A percentile compares a stretch with the other conserved stretches of the same genome.
phyloP scores from a whole-genome alignment of 2,329 filamentous ascomycete species.

The Xylariales sp. region DNA sequence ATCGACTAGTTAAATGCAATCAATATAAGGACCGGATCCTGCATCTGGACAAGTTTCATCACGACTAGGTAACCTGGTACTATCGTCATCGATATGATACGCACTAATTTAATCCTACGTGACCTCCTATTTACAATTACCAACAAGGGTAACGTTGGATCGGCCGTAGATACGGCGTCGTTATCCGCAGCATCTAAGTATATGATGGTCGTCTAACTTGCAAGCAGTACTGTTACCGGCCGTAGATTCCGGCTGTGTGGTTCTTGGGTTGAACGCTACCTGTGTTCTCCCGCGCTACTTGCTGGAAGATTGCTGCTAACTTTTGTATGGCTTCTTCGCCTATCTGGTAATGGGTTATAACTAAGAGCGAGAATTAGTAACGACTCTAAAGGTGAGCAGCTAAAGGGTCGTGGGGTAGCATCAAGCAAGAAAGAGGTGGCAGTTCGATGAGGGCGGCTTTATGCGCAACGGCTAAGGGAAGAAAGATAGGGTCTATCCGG shows the following conservation, averaged over 20 bases:
- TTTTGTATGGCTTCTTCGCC: conserved; percentile 66
- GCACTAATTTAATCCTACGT: conserved; percentile 1
- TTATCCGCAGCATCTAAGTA: background rate
- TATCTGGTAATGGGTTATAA: conserved; percentile 60
- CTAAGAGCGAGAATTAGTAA: conserved; percentile 17
- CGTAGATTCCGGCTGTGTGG: conserved; percentile 39
- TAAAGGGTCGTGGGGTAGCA: background rate
- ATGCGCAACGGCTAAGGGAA: background rate
- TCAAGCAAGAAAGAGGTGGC: background rate
- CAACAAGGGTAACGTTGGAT: background rate
- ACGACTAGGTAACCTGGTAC: background rate
- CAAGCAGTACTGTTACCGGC: conserved; percentile 3
- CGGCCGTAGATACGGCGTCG: background rate
- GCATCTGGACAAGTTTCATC: background rate
- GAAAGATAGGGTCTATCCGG: background rate
- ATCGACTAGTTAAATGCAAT: conserved; percentile 24
- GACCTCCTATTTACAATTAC: conserved; percentile 13
- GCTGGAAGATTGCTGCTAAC: conserved; percentile 59
- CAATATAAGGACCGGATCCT: conserved; percentile 22
- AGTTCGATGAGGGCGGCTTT: background rate
- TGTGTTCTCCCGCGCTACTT: conserved; percentile 45
- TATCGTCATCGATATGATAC: background rate
- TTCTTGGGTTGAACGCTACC: conserved; percentile 49
- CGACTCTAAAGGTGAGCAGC: background rate
- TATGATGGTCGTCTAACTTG: background rate